phyloP scores from a whole-genome alignment of 2,329 filamentous ascomycete genomes.

The Alternaria sp. region DNA sequence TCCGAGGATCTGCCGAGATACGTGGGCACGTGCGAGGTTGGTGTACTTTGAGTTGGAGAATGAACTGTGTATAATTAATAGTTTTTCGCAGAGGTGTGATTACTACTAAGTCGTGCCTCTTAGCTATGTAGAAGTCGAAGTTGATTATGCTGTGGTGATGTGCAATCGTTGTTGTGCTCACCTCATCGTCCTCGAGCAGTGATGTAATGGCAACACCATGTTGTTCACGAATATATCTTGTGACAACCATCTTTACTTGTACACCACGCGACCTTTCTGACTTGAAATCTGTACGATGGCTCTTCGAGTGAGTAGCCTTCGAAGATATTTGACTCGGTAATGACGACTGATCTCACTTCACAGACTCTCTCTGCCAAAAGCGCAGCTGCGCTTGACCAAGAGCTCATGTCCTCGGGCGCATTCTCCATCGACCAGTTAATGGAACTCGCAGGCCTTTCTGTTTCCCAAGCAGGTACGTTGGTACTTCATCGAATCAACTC shows the following conservation, averaged over 20 bases:
- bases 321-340: neutral
- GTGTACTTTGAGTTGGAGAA: neutral
- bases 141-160: neutral
- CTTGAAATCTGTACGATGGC: constrained; percentile 13
- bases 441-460: constrained; percentile 92
- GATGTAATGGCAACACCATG: constrained; percentile 40
- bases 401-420: constrained; percentile 86
- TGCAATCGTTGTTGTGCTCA: neutral
- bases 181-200: constrained; percentile 16
- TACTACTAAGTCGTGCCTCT: too few species aligned
- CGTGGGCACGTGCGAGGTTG: constrained; percentile 11
- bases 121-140: too few species aligned
- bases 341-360: neutral
- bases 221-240: neutral
- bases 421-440: constrained; percentile 97
- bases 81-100: too few species aligned
- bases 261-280: neutral
- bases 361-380: constrained; percentile 88
- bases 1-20: constrained; percentile 18
- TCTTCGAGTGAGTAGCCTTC: constrained; percentile 13
- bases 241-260: neutral
- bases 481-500: neutral
- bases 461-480: constrained; percentile 79
- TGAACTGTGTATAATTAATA: neutral
- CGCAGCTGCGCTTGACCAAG: constrained; percentile 86